A percentile compares a stretch with the other conserved stretches of the same genome.
These are phyloP conservation scores for Xanthoconium stramineum DNA, from an alignment of 768 basidiomycete genomes.

Conservation along the genomic window DNA sequence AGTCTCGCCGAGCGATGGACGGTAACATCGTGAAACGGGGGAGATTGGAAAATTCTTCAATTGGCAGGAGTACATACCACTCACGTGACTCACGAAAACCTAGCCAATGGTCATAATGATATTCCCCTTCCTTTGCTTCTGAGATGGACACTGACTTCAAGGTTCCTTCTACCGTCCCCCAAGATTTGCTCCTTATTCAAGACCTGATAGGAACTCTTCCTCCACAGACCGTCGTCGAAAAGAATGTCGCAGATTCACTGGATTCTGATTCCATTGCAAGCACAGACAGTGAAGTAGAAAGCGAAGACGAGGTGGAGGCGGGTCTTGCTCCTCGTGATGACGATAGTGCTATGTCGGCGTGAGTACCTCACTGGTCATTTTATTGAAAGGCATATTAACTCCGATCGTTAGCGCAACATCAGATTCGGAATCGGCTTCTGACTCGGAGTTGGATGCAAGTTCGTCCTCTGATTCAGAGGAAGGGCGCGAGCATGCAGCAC, in stretches of 20 bases:
- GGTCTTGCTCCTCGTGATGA: conserved; percentile 47
- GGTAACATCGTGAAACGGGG: conserved; percentile 14
- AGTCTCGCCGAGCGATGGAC: conserved; percentile 2
- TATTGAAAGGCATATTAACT: conserved; percentile 15
- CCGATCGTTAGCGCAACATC: conserved; percentile 23
- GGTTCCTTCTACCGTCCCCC: conserved; percentile 58
- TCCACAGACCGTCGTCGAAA: not conserved
- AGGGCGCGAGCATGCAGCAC: conserved; percentile 4
- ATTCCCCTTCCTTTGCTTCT: not conserved
- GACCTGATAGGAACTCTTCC: conserved; percentile 49
- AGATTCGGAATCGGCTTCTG: conserved; percentile 40
- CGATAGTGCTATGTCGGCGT: conserved; percentile 28
- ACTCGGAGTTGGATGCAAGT: conserved; percentile 26
- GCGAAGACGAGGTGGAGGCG: conserved; percentile 75
- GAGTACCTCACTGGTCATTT: conserved; percentile 9
- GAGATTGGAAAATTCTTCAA: not conserved
- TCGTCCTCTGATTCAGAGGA: conserved; percentile 22
- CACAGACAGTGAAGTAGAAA: conserved; percentile 50
- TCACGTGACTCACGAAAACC: conserved; percentile 24
- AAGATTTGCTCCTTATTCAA: conserved; percentile 73
- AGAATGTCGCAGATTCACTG: not conserved
- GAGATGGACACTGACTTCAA: conserved; percentile 47
- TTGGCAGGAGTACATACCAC: no score
- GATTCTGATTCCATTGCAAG: conserved; percentile 46
- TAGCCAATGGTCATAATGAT: not conserved